These are phyloP conservation scores for Elsinoe fawcettii DNA, from an alignment of 2,329 filamentous ascomycete species.

Conservation along the genomic window DNA sequence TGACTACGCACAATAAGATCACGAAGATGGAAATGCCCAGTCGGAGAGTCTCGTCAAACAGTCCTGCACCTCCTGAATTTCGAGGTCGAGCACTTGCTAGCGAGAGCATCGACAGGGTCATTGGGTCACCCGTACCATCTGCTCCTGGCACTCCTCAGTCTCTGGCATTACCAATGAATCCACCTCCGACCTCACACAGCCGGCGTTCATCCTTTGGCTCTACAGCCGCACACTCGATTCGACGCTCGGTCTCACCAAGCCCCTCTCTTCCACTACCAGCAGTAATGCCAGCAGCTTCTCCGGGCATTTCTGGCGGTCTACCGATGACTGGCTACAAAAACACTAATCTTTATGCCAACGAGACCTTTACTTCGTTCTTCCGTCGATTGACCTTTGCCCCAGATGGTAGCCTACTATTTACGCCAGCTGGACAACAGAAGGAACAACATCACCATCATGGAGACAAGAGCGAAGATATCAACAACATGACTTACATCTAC, in stretches of 20 bases:
- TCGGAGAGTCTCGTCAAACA: conserved; percentile 80
- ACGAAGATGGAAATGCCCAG: conserved; percentile 91
- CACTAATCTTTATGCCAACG: conserved; percentile 87
- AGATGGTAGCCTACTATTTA: conserved; percentile 87
- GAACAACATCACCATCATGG: conserved; percentile 59
- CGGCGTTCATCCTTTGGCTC: conserved; percentile 87
- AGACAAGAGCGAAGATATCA: conserved; percentile 79
- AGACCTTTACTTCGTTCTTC: conserved; percentile 96
- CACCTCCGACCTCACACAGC: conserved; percentile 83
- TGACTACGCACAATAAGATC: conserved; percentile 70
- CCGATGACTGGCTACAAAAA: conserved; percentile 58
- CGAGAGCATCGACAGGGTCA: conserved; percentile 47
- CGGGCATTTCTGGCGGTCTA: conserved; percentile 60
- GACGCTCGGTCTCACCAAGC: conserved; percentile 80
- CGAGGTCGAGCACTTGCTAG: conserved; percentile 56
- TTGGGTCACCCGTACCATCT: conserved; percentile 79
- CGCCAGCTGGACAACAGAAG: conserved; percentile 92
- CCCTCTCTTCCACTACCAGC: conserved; percentile 90
- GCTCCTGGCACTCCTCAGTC: conserved; percentile 91
- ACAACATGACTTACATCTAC: conserved; percentile 98
- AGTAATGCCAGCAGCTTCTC: conserved; percentile 90
- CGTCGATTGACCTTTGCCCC: conserved; percentile 87
- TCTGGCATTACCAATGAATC: conserved; percentile 88
- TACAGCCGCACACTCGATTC: conserved; percentile 53
- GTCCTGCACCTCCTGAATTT: conserved; percentile 82